Conservation (phyloP, 108 stramenopile genomes). For the Schizochytrium sp. region DNA sequence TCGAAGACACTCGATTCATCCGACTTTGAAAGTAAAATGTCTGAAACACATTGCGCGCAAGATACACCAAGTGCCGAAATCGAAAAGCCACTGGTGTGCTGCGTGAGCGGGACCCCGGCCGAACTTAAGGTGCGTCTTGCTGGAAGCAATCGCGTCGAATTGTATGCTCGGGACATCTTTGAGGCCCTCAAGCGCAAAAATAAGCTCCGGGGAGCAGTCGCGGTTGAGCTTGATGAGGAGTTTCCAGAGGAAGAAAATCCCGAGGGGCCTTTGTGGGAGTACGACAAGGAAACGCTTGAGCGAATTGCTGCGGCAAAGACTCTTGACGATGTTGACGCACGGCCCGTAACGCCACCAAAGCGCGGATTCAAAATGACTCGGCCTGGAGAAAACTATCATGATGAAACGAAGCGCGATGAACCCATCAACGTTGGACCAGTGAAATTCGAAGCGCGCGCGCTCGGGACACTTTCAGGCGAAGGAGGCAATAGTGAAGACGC, state of each 20-base stretch:
- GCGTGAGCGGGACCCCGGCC: neutral
- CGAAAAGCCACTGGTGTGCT: neutral
- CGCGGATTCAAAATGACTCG: constrained; percentile 4
- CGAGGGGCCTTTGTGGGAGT: neutral
- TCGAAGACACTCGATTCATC: too few species aligned
- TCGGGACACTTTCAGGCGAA: neutral
- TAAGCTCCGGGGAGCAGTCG: neutral
- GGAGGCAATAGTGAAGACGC: neutral
- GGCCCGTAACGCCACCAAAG: neutral
- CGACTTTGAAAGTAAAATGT: too few species aligned
- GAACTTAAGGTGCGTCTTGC: neutral
- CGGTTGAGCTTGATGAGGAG: neutral
- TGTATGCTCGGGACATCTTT: neutral
- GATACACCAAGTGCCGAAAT: neutral
- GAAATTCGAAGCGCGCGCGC: neutral
- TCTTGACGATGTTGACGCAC: neutral
- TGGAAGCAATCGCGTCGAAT: neutral
- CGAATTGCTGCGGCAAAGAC: neutral
- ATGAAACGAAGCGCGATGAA: neutral
- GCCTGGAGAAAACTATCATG: neutral
- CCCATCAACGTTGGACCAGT: neutral
- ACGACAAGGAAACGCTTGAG: neutral
- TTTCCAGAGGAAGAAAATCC: neutral
- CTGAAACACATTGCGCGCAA: neutral
- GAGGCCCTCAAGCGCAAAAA: neutral